These are phyloP conservation scores for Cynara cardunculus DNA, from an alignment of 129 eudicot genomes.

Conservation along the genomic window DNA sequence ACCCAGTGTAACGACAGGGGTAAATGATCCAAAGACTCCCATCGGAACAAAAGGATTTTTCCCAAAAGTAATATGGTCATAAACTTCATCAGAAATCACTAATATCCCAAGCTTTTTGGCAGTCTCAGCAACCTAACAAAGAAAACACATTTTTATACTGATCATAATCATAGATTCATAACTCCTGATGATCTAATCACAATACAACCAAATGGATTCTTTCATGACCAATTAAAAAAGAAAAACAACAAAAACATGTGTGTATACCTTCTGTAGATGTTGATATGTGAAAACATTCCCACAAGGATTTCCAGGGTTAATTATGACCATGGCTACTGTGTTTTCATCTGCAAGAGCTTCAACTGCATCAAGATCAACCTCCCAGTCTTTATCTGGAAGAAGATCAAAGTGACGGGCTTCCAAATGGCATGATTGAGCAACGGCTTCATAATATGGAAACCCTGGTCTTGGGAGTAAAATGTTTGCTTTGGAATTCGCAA, in stretches of 20 bases:
- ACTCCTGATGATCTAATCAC: background rate
- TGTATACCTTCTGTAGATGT: conserved; percentile 61
- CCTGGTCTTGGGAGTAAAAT: conserved; percentile 81
- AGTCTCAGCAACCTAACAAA: conserved; percentile 63
- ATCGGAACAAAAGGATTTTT: conserved; percentile 74
- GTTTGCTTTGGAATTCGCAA: conserved; percentile 62
- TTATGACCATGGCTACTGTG: conserved; percentile 73
- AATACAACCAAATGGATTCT: background rate
- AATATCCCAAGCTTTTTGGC: conserved; percentile 77
- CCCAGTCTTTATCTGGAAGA: conserved; percentile 68
- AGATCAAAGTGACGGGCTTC: conserved; percentile 71
- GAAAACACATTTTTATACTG: background rate
- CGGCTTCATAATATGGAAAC: conserved; percentile 62
- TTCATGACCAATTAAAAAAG: background rate
- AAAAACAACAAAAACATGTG: background rate
- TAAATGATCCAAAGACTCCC: conserved; percentile 74
- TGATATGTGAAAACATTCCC: conserved; percentile 67
- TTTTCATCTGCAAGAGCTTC: conserved; percentile 80
- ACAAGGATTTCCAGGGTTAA: conserved; percentile 93
- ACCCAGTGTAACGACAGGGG: conserved; percentile 67
- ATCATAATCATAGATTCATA: background rate
- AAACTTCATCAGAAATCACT: conserved; percentile 82
- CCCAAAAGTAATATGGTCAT: conserved; percentile 73
- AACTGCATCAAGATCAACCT: conserved; percentile 61
- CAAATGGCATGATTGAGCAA: conserved; percentile 43